A percentile compares a stretch with the other conserved stretches of the same genome.
Conservation (phyloP, 169 alveolate species). For the Besnoitia besnoiti region DNA sequence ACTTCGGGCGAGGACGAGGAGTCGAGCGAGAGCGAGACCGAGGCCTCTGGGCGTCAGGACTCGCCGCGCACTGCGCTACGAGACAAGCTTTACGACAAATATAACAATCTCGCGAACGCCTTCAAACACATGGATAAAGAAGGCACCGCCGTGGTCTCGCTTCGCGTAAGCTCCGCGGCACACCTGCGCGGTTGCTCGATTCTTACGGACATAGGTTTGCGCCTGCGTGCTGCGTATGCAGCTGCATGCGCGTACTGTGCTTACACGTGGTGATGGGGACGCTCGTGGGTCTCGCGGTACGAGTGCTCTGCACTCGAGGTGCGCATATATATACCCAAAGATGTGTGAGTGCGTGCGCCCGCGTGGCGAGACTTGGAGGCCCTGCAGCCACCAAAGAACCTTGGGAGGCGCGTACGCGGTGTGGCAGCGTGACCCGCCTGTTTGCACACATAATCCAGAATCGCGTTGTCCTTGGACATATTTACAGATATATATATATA, state of each 20-base stretch:
- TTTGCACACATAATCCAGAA: too few relatives aligned
- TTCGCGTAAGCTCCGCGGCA: slow-evolving; percentile 29
- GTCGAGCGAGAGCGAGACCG: not conserved
- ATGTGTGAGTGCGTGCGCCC: too few relatives aligned
- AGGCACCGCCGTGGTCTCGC: slow-evolving; percentile 39
- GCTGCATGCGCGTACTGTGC: too few relatives aligned
- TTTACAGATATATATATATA: not conserved
- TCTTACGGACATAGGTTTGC: not conserved
- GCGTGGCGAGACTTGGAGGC: too few relatives aligned
- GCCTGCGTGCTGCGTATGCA: not conserved
- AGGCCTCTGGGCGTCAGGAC: not conserved
- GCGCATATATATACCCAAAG: too few relatives aligned
- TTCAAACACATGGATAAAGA: slow-evolving; percentile 66
- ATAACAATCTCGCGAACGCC: slow-evolving; percentile 59
- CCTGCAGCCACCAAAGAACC: too few relatives aligned
- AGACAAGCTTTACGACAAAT: slow-evolving; percentile 46
- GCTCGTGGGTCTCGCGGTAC: too few relatives aligned
- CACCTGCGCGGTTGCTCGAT: not conserved
- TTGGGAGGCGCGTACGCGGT: too few relatives aligned
- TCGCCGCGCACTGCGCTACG: not conserved
- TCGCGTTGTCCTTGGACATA: not conserved
- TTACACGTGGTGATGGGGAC: too few relatives aligned
- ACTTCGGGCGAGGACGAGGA: not conserved
- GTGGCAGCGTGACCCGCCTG: too few relatives aligned
- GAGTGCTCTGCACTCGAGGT: too few relatives aligned